These are phyloP conservation scores for Carpinus viminea DNA, from an alignment of 306 rosid genomes.

Conservation along the genomic window DNA sequence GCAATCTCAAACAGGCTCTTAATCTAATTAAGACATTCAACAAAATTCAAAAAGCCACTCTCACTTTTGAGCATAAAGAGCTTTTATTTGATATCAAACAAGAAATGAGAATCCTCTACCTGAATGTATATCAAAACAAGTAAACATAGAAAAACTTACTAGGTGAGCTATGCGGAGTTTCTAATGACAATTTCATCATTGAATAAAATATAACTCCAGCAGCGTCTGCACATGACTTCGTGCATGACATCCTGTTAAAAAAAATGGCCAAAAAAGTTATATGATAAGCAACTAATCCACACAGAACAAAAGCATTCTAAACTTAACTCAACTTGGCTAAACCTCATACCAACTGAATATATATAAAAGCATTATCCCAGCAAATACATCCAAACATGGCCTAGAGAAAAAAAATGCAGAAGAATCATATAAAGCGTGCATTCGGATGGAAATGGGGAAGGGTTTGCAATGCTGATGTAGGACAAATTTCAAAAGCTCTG, in stretches of 20 bases:
- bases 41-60: neutral
- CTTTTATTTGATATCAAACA: constrained; percentile 3
- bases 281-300: constrained; percentile 16
- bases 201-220: constrained; percentile 93
- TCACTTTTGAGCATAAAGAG: neutral
- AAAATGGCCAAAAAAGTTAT: constrained; percentile 12
- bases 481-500: no score
- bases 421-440: no score
- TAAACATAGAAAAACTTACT: constrained; percentile 45
- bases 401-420: neutral
- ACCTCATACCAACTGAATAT: neutral
- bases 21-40: neutral
- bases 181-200: constrained; percentile 71
- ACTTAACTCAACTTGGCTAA: neutral
- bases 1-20: neutral
- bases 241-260: constrained; percentile 72
- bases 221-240: constrained; percentile 79
- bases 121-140: neutral
- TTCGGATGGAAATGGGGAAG: no score
- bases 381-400: neutral
- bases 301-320: constrained; percentile 11
- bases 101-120: neutral
- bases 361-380: neutral
- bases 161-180: constrained; percentile 59
- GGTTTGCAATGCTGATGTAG: no score